Evolutionary conservation across 2,329 filamentous ascomycete genomes (phyloP).

Genomic region (Pseudogymnoascus sp.): DNA sequence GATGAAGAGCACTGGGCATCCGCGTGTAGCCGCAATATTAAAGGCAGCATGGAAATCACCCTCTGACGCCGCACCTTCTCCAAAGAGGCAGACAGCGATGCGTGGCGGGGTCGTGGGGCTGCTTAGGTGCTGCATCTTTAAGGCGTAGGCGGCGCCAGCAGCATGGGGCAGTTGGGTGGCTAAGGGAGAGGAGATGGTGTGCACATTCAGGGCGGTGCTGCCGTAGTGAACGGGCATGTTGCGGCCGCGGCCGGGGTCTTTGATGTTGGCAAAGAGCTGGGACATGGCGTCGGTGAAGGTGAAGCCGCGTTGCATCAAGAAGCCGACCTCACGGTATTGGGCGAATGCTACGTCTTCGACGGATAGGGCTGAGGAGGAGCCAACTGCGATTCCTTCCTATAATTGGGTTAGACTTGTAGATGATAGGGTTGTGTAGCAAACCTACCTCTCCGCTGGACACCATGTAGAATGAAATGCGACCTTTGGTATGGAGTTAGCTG

Average conservation of each 20-base stretch:
- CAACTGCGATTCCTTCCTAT: constrained; percentile 78
- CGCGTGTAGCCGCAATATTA: constrained; percentile 81
- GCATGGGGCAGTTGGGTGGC: constrained; percentile 88
- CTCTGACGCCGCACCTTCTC: constrained; percentile 82
- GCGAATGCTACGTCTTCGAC: constrained; percentile 85
- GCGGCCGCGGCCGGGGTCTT: constrained; percentile 71
- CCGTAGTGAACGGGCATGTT: constrained; percentile 99
- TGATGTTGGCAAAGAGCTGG: constrained; percentile 80
- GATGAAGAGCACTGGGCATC: constrained; percentile 82
- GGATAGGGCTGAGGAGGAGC: constrained; percentile 74
- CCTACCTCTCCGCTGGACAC: constrained; percentile 36
- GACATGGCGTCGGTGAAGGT: constrained; percentile 86
- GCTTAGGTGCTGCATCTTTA: constrained; percentile 70
- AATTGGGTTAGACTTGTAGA: not conserved
- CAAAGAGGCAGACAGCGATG: constrained; percentile 78
- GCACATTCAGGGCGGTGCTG: constrained; percentile 75
- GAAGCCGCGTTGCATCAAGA: constrained; percentile 84
- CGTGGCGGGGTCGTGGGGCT: constrained; percentile 59
- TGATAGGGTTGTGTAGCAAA: not conserved
- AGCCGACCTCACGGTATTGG: constrained; percentile 89
- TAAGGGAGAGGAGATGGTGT: constrained; percentile 77
- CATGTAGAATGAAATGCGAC: constrained; percentile 69
- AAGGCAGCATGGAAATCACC: constrained; percentile 88
- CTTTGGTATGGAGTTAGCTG: constrained; percentile 57
- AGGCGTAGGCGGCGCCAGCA: constrained; percentile 74